Conservation (phyloP, 2,329 filamentous ascomycete species). For the Colletotrichum navitas region DNA sequence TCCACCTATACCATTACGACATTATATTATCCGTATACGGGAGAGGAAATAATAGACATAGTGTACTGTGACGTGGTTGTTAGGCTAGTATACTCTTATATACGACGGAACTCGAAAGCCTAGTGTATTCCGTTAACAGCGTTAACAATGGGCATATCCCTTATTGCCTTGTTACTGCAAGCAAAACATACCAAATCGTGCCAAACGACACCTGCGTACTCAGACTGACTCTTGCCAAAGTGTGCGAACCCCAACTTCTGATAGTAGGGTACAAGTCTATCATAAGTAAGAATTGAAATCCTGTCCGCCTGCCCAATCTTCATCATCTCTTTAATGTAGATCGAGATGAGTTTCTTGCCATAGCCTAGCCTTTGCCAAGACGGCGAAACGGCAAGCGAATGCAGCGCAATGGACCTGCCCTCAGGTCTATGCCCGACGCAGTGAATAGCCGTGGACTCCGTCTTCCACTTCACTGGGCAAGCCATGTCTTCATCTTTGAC, state of each 20-base stretch:
- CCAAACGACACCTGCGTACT: slow-evolving; percentile 49
- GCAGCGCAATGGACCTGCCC: slow-evolving; percentile 48
- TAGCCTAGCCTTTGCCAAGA: slow-evolving; percentile 46
- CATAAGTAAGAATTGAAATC: slow-evolving; percentile 49
- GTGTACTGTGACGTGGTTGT: neutral
- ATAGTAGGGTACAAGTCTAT: slow-evolving; percentile 49
- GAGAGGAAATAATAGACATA: neutral
- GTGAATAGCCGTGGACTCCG: slow-evolving; percentile 32
- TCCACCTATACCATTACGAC: too few relatives aligned
- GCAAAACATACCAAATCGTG: slow-evolving; percentile 47
- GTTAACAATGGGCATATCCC: neutral
- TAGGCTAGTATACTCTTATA: neutral
- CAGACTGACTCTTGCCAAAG: slow-evolving; percentile 49
- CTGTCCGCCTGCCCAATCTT: slow-evolving; percentile 43
- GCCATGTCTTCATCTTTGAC: slow-evolving; percentile 49
- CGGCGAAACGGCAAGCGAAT: slow-evolving; percentile 48
- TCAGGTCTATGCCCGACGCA: slow-evolving; percentile 45
- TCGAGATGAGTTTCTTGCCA: slow-evolving; percentile 46
- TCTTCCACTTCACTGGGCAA: slow-evolving; percentile 46
- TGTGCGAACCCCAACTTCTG: slow-evolving; percentile 49
- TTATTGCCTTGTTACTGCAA: neutral
- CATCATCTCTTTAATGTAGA: slow-evolving; percentile 45
- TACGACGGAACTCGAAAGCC: slow-evolving; percentile 15
- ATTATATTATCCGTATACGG: too few relatives aligned
- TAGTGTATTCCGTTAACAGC: neutral